Evolutionary conservation across 306 rosid species (phyloP), one percentile per base, ranked within the genome.

Genomic region (Fragaria iinumae): DNA sequence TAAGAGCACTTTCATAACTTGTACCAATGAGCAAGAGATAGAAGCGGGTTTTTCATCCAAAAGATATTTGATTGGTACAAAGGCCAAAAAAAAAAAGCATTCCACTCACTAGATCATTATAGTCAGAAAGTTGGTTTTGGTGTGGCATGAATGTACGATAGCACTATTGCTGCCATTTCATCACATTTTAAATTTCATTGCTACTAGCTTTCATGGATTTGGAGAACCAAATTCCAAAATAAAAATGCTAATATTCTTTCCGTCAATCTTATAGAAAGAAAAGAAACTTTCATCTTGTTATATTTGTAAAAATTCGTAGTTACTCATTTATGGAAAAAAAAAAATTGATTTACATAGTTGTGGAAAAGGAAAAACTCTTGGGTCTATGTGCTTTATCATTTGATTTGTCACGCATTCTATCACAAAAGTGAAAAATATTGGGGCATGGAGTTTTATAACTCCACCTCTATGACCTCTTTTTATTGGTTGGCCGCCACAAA

Each of bases 1-100:
- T 13, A 16, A 41, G 67, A 73, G 55, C 41, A 56, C 34, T 3
- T 3, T 44, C 29, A 5, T 17, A 5, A 27, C 29, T 25, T 21
- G 69, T 25, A 25, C 77, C 27, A 41, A 25, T 74, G 44, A 59
- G 52, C 8, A 56, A 73, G 65, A 36, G 10, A 72, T 36, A 23
- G 16, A 23, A 55, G 67, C 21, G 39, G 23, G 39, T 56, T 73
- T 73, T 38, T 55, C 9, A 8, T 73, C 20, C 67, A 56, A 39
- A 72, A 72, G 63, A 20, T 0, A 52, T 20, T 4, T 8, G 10
- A 55, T 12, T 36, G 75, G 18, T 32, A 14, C 60, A 45, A 69
- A 8, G 7, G 14, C 57, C 4, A 32, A 18, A 16, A 8, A 25
- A 45, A 25, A 45, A 32, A 18, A 6, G 5, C 68, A 63, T 32